These are phyloP conservation scores for Penicillium maclennaniae DNA, from an alignment of 495 filamentous ascomycete species.

Conservation along the genomic window DNA sequence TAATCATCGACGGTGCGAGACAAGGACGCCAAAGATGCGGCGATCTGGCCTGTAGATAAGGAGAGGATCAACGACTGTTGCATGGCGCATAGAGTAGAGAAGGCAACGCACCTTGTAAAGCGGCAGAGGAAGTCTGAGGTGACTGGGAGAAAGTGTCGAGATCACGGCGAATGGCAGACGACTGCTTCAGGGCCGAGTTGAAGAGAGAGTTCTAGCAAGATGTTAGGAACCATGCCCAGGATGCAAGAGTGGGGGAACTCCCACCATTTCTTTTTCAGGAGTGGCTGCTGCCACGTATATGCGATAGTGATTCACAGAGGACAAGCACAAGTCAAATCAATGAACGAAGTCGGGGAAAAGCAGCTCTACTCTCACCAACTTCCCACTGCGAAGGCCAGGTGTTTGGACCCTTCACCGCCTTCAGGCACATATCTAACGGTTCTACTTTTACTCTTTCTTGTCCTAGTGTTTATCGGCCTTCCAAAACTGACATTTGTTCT, in stretches of 20 bases:
- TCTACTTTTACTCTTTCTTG: neutral
- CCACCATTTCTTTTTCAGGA: constrained; percentile 23
- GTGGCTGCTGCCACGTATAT: constrained; percentile 4
- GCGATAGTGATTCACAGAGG: neutral
- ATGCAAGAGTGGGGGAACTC: neutral
- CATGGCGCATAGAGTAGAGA: neutral
- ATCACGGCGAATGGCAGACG: constrained; percentile 79
- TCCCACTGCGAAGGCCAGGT: constrained; percentile 29
- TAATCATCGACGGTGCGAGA: constrained; percentile 94
- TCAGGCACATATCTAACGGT: constrained; percentile 1
- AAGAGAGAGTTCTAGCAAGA: constrained; percentile 74
- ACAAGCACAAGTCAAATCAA: neutral
- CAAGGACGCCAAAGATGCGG: constrained; percentile 82
- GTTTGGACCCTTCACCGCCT: constrained; percentile 40
- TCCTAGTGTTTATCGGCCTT: too few relatives aligned
- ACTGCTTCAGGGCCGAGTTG: constrained; percentile 94
- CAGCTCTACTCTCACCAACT: neutral
- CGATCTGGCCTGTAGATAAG: constrained; percentile 59
- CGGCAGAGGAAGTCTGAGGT: constrained; percentile 56
- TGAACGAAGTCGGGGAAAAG: neutral
- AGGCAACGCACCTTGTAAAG: constrained; percentile 53
- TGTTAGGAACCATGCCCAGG: neutral
- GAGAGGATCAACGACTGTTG: neutral
- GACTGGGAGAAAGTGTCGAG: constrained; percentile 68
- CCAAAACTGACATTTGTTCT: neutral